Conservation (phyloP, 768 basidiomycete species). For the Candolleomyces eurysporus region DNA sequence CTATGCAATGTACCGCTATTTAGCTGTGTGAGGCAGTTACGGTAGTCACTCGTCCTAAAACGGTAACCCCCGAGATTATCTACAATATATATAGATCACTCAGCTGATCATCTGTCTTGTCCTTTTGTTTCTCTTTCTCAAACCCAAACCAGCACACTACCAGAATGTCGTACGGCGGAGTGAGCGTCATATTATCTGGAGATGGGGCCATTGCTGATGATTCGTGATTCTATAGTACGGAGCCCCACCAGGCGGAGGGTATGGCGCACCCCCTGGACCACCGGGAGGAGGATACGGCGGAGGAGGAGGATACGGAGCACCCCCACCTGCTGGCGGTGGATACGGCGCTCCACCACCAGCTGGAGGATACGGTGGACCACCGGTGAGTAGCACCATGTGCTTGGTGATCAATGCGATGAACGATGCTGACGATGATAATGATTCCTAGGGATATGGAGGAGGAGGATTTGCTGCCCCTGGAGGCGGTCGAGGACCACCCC, state of each 20-base stretch:
- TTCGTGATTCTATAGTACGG: conserved; percentile 12
- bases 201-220: neutral
- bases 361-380: conserved; percentile 1
- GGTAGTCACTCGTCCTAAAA: neutral
- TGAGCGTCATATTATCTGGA: conserved; percentile 7
- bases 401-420: neutral
- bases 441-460: conserved; percentile 33
- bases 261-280: conserved; percentile 17
- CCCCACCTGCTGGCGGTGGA: conserved; percentile 1
- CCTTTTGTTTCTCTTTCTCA: neutral
- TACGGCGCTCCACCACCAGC: conserved; percentile 19
- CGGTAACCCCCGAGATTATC: conserved; percentile 6
- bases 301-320: conserved; percentile 23
- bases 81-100: neutral
- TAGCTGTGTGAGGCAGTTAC: too few species aligned
- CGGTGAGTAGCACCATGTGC: neutral
- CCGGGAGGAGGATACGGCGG: conserved; percentile 9
- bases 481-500: conserved; percentile 45
- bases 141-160: neutral
- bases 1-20: too few species aligned
- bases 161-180: conserved; percentile 37
- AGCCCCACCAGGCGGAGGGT: conserved; percentile 22
- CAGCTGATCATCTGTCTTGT: conserved; percentile 1
- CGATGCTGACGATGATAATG: neutral
- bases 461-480: conserved; percentile 37